Evolutionary conservation across 2,329 filamentous ascomycete species (phyloP).

Genomic region (Botryotinia convoluta): DNA sequence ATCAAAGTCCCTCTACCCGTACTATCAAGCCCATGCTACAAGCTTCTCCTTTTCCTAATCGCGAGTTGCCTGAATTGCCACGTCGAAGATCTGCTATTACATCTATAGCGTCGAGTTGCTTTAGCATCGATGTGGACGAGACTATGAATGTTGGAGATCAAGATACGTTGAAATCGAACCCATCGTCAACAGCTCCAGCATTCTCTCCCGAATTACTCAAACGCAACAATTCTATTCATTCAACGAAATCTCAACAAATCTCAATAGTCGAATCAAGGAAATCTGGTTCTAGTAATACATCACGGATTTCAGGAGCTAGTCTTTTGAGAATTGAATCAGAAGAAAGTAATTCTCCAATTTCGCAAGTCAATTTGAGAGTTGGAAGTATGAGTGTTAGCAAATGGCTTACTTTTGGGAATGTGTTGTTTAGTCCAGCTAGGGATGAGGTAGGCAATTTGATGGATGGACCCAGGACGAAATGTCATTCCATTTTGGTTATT

Average conservation of each 20-base stretch:
- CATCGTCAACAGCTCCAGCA: conserved; percentile 46
- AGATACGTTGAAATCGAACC: conserved; percentile 44
- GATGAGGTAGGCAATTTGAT: conserved; percentile 61
- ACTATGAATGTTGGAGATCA: conserved; percentile 43
- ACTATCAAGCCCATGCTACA: neutral
- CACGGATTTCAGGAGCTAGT: conserved; percentile 25
- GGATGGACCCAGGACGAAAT: conserved; percentile 45
- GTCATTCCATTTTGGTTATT: conserved; percentile 68
- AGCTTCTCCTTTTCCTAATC: neutral
- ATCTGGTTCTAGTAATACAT: conserved; percentile 28
- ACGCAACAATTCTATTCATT: conserved; percentile 36
- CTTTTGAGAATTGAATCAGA: conserved; percentile 39
- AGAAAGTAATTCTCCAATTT: conserved; percentile 57
- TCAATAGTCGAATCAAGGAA: conserved; percentile 27
- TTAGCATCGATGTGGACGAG: conserved; percentile 54
- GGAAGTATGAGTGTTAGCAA: conserved; percentile 84
- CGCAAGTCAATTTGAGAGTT: conserved; percentile 73
- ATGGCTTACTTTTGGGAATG: conserved; percentile 81
- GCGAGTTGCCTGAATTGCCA: conserved; percentile 18
- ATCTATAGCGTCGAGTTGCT: conserved; percentile 49
- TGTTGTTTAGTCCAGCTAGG: conserved; percentile 76
- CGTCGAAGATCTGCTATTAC: conserved; percentile 18
- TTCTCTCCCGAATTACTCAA: conserved; percentile 45
- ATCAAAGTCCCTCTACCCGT: conserved; percentile 35
- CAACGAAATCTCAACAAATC: conserved; percentile 12